These are phyloP conservation scores for Psilocybe azurescens DNA, from an alignment of 768 basidiomycete species.

Conservation along the genomic window DNA sequence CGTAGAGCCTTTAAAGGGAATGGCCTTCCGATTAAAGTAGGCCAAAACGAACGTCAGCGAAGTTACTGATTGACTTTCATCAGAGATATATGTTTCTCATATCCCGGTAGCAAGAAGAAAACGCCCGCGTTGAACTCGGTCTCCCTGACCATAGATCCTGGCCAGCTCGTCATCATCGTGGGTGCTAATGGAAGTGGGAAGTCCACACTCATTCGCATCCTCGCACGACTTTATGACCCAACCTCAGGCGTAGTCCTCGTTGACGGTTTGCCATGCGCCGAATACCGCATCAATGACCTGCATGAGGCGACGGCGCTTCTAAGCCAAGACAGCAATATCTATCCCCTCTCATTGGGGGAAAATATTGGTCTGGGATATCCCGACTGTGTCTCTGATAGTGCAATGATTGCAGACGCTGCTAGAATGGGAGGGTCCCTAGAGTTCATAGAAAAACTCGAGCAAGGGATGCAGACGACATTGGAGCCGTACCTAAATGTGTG, in stretches of 20 bases:
- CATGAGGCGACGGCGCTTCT: conserved; percentile 51
- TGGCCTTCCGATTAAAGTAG: conserved; percentile 12
- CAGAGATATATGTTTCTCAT: conserved; percentile 58
- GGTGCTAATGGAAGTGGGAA: conserved; percentile 64
- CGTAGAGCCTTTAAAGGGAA: conserved; percentile 2
- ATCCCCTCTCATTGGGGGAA: conserved; percentile 48
- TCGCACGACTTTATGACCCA: conserved; percentile 54
- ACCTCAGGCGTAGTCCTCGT: conserved; percentile 48
- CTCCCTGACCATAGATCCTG: conserved; percentile 48
- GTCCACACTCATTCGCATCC: conserved; percentile 54
- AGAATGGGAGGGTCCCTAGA: conserved; percentile 43
- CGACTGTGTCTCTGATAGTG: conserved; percentile 18
- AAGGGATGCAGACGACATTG: conserved; percentile 43
- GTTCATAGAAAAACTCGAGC: conserved; percentile 42
- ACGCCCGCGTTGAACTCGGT: conserved; percentile 42
- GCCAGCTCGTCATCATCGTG: conserved; percentile 61
- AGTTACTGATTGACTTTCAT: too few species aligned
- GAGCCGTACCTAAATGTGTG: conserved; percentile 32
- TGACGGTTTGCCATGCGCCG: conserved; percentile 42
- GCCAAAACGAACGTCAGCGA: too few species aligned
- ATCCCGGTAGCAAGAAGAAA: conserved; percentile 47
- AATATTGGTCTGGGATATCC: conserved; percentile 43
- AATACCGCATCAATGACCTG: conserved; percentile 44
- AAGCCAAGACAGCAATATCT: conserved; percentile 53
- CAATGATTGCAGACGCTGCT: conserved; percentile 37